phyloP scores from a whole-genome alignment of 768 basidiomycete species.

The Pisolithus microcarpus region DNA sequence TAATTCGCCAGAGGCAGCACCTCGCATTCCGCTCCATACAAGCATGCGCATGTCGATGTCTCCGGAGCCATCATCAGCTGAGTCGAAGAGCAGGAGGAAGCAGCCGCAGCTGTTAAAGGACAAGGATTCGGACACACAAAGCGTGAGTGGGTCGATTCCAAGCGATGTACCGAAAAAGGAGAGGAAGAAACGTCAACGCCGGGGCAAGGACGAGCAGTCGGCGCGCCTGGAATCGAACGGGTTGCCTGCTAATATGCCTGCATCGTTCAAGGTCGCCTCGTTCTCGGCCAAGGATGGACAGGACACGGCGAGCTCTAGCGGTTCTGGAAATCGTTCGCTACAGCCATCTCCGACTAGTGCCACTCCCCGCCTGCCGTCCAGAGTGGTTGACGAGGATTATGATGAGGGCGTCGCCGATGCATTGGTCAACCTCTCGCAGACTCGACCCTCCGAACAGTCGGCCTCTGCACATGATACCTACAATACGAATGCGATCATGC shows the following conservation, averaged over 20 bases:
- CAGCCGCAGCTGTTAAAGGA: conserved; percentile 37
- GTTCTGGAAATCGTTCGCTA: conserved; percentile 53
- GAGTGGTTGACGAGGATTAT: conserved; percentile 86
- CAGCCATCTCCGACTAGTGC: conserved; percentile 68
- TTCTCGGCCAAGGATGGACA: conserved; percentile 42
- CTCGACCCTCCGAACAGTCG: conserved; percentile 28
- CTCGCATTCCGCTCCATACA: conserved; percentile 24
- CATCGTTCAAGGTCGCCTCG: conserved; percentile 26
- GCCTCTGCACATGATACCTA: conserved; percentile 25
- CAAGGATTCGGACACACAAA: conserved; percentile 36
- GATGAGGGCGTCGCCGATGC: conserved; percentile 89
- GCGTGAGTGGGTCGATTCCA: conserved; percentile 20
- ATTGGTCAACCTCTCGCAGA: conserved; percentile 60
- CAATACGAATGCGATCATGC: conserved; percentile 21
- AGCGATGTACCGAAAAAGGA: conserved; percentile 51
- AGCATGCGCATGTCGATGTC: conserved; percentile 51
- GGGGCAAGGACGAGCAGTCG: conserved; percentile 37
- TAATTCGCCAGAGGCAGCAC: conserved; percentile 39
- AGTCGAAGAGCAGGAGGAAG: conserved; percentile 40
- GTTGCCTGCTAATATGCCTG: conserved; percentile 24
- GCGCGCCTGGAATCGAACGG: conserved; percentile 20
- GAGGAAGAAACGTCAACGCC: conserved; percentile 41
- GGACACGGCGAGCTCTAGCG: conserved; percentile 59
- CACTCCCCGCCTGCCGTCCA: conserved; percentile 51
- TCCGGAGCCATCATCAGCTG: conserved; percentile 40